These are phyloP conservation scores for Phytophthora meadii DNA, from an alignment of 352 stramenopile genomes.

Conservation along the genomic window DNA sequence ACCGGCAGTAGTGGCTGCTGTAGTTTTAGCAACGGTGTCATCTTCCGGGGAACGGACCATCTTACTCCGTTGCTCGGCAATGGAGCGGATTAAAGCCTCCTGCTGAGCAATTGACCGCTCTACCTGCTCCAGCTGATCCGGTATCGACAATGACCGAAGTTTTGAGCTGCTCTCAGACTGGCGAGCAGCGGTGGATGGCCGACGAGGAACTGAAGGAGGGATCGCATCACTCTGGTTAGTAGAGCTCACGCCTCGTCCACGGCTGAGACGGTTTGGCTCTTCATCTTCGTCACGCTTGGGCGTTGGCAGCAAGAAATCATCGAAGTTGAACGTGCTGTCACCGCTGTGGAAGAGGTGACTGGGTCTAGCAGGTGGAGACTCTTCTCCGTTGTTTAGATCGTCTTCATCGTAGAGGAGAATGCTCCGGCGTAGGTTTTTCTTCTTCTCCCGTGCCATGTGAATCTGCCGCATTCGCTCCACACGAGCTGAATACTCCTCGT, in stretches of 20 bases:
- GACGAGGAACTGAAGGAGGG: slow-evolving; percentile 27
- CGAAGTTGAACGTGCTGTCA: slow-evolving; percentile 54
- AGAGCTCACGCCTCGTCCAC: slow-evolving; percentile 32
- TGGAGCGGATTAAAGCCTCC: slow-evolving; percentile 62
- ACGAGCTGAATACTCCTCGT: slow-evolving; percentile 56
- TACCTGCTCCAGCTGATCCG: slow-evolving; percentile 58
- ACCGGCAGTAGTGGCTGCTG: slow-evolving; percentile 36
- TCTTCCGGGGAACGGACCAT: slow-evolving; percentile 39
- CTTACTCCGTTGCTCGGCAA: slow-evolving; percentile 62
- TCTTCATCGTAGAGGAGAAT: slow-evolving; percentile 61
- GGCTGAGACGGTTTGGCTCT: slow-evolving; percentile 4
- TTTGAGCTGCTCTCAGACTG: slow-evolving; percentile 37
- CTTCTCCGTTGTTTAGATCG: slow-evolving; percentile 36
- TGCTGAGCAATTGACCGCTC: slow-evolving; percentile 74
- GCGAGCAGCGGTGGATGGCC: slow-evolving; percentile 34
- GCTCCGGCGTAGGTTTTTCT: slow-evolving; percentile 51
- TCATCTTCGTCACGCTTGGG: slow-evolving; percentile 33
- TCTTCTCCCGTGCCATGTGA: slow-evolving; percentile 72
- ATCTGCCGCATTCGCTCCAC: slow-evolving; percentile 68
- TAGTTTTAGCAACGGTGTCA: slow-evolving; percentile 33
- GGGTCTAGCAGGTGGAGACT: slow-evolving; percentile 34
- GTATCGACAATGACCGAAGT: slow-evolving; percentile 56
- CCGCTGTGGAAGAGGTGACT: slow-evolving; percentile 36
- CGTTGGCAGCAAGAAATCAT: slow-evolving; percentile 47
- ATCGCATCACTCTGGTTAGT: slow-evolving; percentile 40